Evolutionary conservation across 345 rosid genomes (phyloP).

Genomic region (Turnera subulata): DNA sequence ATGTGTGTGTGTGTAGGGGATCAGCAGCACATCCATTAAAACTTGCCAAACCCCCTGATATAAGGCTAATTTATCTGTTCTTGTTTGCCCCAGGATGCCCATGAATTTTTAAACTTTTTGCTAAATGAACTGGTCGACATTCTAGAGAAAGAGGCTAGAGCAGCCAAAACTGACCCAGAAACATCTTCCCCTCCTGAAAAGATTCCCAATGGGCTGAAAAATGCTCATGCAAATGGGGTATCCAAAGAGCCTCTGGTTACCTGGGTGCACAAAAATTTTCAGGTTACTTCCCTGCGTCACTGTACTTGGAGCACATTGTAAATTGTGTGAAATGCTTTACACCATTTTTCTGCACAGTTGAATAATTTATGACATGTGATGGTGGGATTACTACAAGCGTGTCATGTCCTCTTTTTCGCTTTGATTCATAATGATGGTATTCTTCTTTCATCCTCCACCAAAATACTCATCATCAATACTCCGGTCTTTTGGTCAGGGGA

Average conservation of each 20-base stretch:
- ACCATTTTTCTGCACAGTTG: too few species aligned
- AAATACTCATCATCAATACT: slow-evolving; percentile 19
- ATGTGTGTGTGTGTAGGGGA: neutral
- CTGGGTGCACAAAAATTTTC: slow-evolving; percentile 98
- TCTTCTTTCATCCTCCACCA: neutral
- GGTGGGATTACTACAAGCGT: neutral
- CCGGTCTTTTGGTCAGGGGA: slow-evolving; percentile 55
- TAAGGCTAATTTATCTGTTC: neutral
- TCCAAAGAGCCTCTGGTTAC: slow-evolving; percentile 87
- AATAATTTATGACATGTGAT: neutral
- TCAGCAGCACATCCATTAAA: neutral
- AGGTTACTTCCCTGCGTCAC: slow-evolving; percentile 40
- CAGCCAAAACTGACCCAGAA: slow-evolving; percentile 72
- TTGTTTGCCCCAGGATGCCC: slow-evolving; percentile 91
- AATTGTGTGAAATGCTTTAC: slow-evolving; percentile 1
- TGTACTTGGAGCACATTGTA: neutral
- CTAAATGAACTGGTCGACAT: slow-evolving; percentile 98
- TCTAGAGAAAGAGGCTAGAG: slow-evolving; percentile 91
- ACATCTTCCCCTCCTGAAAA: slow-evolving; percentile 71
- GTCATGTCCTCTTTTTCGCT: neutral
- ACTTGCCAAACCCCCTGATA: neutral
- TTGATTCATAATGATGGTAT: neutral
- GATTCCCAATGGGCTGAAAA: slow-evolving; percentile 65
- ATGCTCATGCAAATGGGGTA: slow-evolving; percentile 64
- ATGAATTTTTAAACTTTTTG: slow-evolving; percentile 93